Evolutionary conservation across 208 protist genomes (phyloP), one percentile per base, ranked within the genome.

Genomic region (Crithidia brevicula): DNA sequence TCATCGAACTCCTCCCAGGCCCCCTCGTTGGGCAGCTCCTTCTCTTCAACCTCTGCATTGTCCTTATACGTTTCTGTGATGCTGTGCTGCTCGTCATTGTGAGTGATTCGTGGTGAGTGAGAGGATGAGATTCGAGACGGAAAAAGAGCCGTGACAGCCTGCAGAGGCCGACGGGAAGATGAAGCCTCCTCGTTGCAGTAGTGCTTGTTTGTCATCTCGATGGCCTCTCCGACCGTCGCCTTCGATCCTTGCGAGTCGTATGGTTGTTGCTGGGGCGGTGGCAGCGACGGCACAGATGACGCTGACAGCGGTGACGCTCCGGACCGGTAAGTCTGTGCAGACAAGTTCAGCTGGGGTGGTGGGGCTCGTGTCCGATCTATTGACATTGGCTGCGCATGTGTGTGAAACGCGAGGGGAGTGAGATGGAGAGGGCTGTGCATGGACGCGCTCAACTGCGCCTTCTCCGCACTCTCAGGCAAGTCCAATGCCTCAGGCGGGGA

Each of bases 401-500:
- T 54, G 31, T 65, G 59, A 22, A 54, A 65, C 5, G 59, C 46
- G 20, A 65, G 45, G 8, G 59, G 59, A 4, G 59, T 65, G 4
- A 65, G 33, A 22, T 65, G 59, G 15, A 65, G 20, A n/a, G 59
- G 59, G 59, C 59, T 65, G 28, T 65, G 59, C 45, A 65, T 33
- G 5, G 59, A 65, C 13, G n/a, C 20, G 10, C 16, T 22, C 5
- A 33, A 22, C 31, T 5, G n/a, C 9, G 42, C 27, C 25, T 36
- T 43, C n/a, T n/a, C 40, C 22, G 20, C 16, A 25, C 46, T n/a
- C 56, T 13, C 40, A 20, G 16, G 36, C 36, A 40, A 13, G 10
- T 16, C 36, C 36, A 40, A 7, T 40, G 36, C 36, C 15, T 13
- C 15, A 7, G 10, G 36, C n/a, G n/a, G n/a, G n/a, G n/a, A n/a